These are phyloP conservation scores for Cylindrotheca closterium DNA, from an alignment of 108 stramenopile species.

Conservation along the genomic window DNA sequence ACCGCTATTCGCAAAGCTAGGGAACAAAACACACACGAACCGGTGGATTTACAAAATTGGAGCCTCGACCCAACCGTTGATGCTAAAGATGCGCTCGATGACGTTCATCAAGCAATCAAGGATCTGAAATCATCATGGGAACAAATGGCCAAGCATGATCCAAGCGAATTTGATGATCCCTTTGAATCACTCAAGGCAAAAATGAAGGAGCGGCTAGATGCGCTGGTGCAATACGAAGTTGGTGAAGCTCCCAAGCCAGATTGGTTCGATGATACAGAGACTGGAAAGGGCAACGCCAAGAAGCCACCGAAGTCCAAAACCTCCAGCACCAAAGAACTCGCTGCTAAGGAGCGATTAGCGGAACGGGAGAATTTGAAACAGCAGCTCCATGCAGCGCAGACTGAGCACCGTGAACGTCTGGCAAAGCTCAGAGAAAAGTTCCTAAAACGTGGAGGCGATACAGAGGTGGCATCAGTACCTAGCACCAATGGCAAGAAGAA, in stretches of 20 bases:
- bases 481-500: not conserved
- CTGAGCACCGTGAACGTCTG: slow-evolving; percentile 17
- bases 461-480: not conserved
- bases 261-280: slow-evolving; percentile 30
- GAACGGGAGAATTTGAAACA: slow-evolving; percentile 23
- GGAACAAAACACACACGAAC: not conserved
- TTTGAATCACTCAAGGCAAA: slow-evolving; percentile 23
- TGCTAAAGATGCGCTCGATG: slow-evolving; percentile 13
- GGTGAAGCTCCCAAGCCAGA: slow-evolving; percentile 26
- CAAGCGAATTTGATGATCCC: slow-evolving; percentile 23
- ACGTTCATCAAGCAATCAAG: slow-evolving; percentile 32
- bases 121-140: slow-evolving; percentile 42
- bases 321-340: slow-evolving; percentile 24
- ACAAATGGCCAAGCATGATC: slow-evolving; percentile 20
- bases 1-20: slow-evolving; percentile 18
- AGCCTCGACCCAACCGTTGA: slow-evolving; percentile 2
- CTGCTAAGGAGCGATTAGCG: slow-evolving; percentile 23
- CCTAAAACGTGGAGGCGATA: slow-evolving; percentile 7
- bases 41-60: slow-evolving; percentile 17
- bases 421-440: slow-evolving; percentile 25
- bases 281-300: slow-evolving; percentile 1
- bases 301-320: slow-evolving; percentile 5
- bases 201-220: slow-evolving; percentile 22
- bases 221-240: slow-evolving; percentile 16
- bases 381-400: slow-evolving; percentile 28